Evolutionary conservation across 1,284 basidiomycete species (phyloP), one percentile per base, ranked within the genome.

Genomic region (Xanthoconium separans): DNA sequence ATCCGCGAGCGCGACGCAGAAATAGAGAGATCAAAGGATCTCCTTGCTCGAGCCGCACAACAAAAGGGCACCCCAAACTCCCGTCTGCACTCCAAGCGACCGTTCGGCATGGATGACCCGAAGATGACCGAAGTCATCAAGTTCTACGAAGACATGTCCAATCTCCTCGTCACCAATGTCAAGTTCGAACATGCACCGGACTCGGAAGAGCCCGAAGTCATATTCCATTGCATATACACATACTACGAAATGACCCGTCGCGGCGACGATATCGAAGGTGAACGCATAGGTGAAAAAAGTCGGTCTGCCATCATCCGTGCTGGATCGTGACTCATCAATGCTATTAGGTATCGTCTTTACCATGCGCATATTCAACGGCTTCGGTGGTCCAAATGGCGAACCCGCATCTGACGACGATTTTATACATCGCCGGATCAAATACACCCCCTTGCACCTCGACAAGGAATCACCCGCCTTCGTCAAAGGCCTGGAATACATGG

Each of bases 141-240:
- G 30, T 78, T 85, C 61, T 85, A 85, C 58, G 82, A 85, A 64
- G 82, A 85, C 55, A 65, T 83, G 44, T 84, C 82, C 1, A 84
- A 83, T 56, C 69, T 86, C 30, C 69, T 84, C 45, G 71, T 85
- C 4, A 73, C 77, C 3, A 74, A 69, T 48, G 72, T 84, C 62
- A 82, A 79, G 59, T 66, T 72, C 22, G 71, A 75, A 45, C 64
- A 69, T 36, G 12, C 50, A 39, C 40, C 57, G 27, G 51, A 53
- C 49, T 61, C 58, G 15, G 60, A 61, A 36, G 65, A 69, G 43
- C 73, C 79, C 11, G 80, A 82, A 30, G 77, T 78, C 72, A 49
- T 68, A 39, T 69, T 82, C 43, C 56, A 72, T 41, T 84, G 83
- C 59, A 66, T 82, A 37, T 84, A 81, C 61, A 81, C 82, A 2